Evolutionary conservation across 2,329 filamentous ascomycete genomes (phyloP), one percentile per base, ranked within the genome.

Genomic region (Tolypocladium ovalisporum): DNA sequence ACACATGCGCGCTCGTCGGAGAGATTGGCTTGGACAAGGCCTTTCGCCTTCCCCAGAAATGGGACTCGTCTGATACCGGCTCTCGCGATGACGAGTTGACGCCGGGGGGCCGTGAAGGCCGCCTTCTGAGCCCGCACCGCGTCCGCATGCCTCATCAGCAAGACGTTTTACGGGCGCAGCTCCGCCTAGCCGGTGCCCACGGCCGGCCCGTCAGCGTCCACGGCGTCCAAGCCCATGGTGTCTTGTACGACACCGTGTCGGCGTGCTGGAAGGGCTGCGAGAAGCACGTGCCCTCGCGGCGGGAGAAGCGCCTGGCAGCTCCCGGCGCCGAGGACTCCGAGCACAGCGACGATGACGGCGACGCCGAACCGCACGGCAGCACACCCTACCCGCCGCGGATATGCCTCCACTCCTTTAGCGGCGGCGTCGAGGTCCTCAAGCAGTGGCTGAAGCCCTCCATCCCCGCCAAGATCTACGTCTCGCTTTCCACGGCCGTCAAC

Each of bases 321-420:
- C 64, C 70, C 7, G 75, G 75, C 1, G 76, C 76, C 7, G 77
- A 81, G 59, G 74, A 79, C 52, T 27, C 22, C 12, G 59, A 58
- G 4, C 51, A 56, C 27, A 70, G 73, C 36, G 70, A 72, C 24
- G 66, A 70, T 1, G 71, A 75, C 2, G 65, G 69, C 55, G 65
- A 68, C 22, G 64, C 67, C 34, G 65, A 44, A 4, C 42, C 22
- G 17, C 27, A 4, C 27, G 55, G 47, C 35, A 60, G 59, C 1
- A 84, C 80, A 59, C 86, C 88, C 0, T 97, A 87, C 64, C 92
- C 94, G 4, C 91, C 92, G 1, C 79, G 92, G 10, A 87, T 97
- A 68, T 99, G 94, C 67, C 82, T 99, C 59, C 94, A 99, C 71
- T 97, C 92, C 0, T 99, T 91, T 71, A 95, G 89, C 53, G 93